Percentiles rank a stretch among this genome's conserved stretches.
phyloP scores from a whole-genome alignment of 2,329 filamentous ascomycete genomes.

The Alternaria alternata region DNA sequence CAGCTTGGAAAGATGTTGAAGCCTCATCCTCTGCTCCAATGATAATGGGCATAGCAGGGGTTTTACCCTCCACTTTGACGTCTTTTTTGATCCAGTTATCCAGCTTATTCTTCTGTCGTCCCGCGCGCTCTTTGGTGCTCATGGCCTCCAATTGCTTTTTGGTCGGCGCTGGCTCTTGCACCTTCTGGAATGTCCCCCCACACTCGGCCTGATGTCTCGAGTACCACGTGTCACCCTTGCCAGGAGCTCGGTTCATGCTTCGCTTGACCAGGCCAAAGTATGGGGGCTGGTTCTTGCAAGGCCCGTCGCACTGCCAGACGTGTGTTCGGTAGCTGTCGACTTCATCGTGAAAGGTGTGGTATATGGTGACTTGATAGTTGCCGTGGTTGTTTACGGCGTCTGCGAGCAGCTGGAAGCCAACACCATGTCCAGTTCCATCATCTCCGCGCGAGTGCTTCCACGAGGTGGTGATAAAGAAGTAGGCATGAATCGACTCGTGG shows the following conservation, averaged over 20 bases:
- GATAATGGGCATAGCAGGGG: slow-evolving; percentile 13
- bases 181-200: slow-evolving; percentile 54
- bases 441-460: slow-evolving; percentile 54
- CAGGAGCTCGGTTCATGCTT: slow-evolving; percentile 56
- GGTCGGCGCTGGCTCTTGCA: slow-evolving; percentile 52
- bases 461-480: slow-evolving; percentile 57
- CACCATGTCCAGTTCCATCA: slow-evolving; percentile 54
- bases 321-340: slow-evolving; percentile 57
- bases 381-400: slow-evolving; percentile 57
- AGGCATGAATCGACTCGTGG: slow-evolving; percentile 57
- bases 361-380: slow-evolving; percentile 52
- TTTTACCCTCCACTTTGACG: slow-evolving; percentile 19
- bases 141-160: slow-evolving; percentile 53
- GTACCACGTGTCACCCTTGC: slow-evolving; percentile 55
- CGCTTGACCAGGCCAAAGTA: slow-evolving; percentile 57
- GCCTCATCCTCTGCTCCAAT: slow-evolving; percentile 19
- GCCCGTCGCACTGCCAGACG: slow-evolving; percentile 55
- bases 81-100: slow-evolving; percentile 50
- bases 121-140: slow-evolving; percentile 52
- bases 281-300: slow-evolving; percentile 49
- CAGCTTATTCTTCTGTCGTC: slow-evolving; percentile 56
- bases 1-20: slow-evolving; percentile 9
- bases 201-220: slow-evolving; percentile 51
- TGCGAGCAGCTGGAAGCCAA: slow-evolving; percentile 54
- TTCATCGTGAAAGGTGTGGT: slow-evolving; percentile 57